Percentiles rank a stretch among this genome's conserved stretches.
phyloP scores from a whole-genome alignment of 441 rosid genomes.

The Adansonia grandidieri region DNA sequence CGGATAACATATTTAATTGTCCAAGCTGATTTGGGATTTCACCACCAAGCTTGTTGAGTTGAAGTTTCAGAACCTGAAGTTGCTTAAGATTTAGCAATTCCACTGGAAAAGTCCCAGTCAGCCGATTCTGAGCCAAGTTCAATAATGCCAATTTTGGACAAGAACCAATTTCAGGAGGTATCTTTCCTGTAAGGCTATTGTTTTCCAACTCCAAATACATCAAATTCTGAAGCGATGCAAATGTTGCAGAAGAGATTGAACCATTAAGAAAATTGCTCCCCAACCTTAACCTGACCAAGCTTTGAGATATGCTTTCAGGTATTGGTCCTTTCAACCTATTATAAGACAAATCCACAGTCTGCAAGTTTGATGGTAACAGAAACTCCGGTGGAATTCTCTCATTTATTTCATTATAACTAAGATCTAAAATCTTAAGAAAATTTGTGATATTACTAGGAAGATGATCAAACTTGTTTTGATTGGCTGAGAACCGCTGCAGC shows the following conservation, averaged over 20 bases:
- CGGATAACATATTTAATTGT: constrained; percentile 36
- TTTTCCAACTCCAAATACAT: constrained; percentile 71
- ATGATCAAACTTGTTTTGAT: constrained; percentile 52
- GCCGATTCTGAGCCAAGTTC: constrained; percentile 59
- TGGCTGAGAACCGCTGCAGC: constrained; percentile 65
- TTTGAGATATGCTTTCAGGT: constrained; percentile 46
- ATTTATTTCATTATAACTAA: constrained; percentile 55
- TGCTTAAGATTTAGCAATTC: constrained; percentile 44
- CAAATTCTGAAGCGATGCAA: constrained; percentile 35
- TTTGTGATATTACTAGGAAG: constrained; percentile 55
- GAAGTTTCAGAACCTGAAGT: constrained; percentile 66
- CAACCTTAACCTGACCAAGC: constrained; percentile 65
- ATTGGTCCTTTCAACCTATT: constrained; percentile 50
- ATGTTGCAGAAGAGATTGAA: constrained; percentile 34
- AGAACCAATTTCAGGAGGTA: constrained; percentile 52
- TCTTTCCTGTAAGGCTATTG: constrained; percentile 50
- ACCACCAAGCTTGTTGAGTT: constrained; percentile 55
- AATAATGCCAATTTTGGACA: constrained; percentile 51
- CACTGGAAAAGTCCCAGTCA: constrained; percentile 51
- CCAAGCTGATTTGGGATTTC: constrained; percentile 49
- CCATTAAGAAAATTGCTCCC: constrained; percentile 61
- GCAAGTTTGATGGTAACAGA: constrained; percentile 40
- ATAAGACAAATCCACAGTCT: constrained; percentile 57
- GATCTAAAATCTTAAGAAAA: constrained; percentile 49
- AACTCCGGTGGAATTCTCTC: constrained; percentile 59